Conservation (phyloP, 2,329 filamentous ascomycete species). For the Shiraia sp. region DNA sequence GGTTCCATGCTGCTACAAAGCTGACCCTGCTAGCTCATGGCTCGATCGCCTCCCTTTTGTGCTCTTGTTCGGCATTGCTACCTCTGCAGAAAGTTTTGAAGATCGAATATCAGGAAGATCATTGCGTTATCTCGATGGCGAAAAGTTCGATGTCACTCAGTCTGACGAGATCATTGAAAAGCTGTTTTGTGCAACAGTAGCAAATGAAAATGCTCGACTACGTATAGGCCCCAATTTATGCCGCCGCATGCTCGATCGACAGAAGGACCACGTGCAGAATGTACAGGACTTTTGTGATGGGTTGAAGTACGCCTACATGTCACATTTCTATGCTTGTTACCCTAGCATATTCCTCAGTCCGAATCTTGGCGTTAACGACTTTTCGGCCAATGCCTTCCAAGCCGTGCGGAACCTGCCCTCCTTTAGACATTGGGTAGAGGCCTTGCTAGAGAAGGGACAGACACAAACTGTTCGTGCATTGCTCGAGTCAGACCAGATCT, state of each 20-base stretch:
- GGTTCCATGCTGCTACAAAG: neutral
- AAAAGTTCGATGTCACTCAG: slow-evolving; percentile 77
- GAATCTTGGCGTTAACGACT: slow-evolving; percentile 33
- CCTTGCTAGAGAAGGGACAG: slow-evolving; percentile 43
- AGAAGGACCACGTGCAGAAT: slow-evolving; percentile 76
- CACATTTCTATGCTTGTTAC: slow-evolving; percentile 79
- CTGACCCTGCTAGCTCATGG: slow-evolving; percentile 60
- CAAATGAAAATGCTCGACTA: slow-evolving; percentile 59
- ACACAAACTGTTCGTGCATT: slow-evolving; percentile 55
- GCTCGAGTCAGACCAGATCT: slow-evolving; percentile 62
- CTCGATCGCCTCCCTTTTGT: slow-evolving; percentile 76
- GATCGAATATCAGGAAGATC: slow-evolving; percentile 71
- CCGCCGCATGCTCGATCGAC: slow-evolving; percentile 67
- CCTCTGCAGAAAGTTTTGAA: slow-evolving; percentile 78
- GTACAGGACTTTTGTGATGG: slow-evolving; percentile 73
- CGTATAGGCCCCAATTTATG: slow-evolving; percentile 68
- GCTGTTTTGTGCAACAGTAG: slow-evolving; percentile 69
- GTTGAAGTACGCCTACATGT: slow-evolving; percentile 81
- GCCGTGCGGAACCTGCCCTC: slow-evolving; percentile 71
- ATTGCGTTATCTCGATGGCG: slow-evolving; percentile 68
- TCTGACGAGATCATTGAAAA: slow-evolving; percentile 72
- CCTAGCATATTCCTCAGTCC: slow-evolving; percentile 65
- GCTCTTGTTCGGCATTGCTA: slow-evolving; percentile 78
- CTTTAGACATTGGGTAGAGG: slow-evolving; percentile 54
- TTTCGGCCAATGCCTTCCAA: slow-evolving; percentile 67